phyloP scores from a whole-genome alignment of 1,284 basidiomycete genomes.

The Trametes pubescens region DNA sequence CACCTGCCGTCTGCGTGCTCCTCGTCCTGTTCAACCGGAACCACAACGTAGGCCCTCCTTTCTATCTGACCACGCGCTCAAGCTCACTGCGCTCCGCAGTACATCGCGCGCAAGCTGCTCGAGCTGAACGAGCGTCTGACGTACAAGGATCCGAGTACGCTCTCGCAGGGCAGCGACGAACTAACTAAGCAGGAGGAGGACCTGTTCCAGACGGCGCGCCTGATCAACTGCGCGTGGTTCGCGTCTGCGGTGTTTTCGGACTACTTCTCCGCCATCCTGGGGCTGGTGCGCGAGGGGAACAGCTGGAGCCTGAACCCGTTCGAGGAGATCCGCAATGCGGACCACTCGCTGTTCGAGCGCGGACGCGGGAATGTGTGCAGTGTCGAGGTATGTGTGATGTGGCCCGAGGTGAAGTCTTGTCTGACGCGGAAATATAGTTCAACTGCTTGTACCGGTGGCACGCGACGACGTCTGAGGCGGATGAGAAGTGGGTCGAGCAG shows the following conservation, averaged over 20 bases:
- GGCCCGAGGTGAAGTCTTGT: not conserved
- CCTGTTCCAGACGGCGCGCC: conserved; percentile 80
- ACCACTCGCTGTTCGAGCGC: conserved; percentile 73
- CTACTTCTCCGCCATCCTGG: conserved; percentile 79
- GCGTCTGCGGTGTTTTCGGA: conserved; percentile 76
- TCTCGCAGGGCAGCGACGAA: conserved; percentile 47
- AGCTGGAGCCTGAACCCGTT: conserved; percentile 79
- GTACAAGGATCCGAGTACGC: conserved; percentile 58
- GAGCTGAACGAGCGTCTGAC: conserved; percentile 80
- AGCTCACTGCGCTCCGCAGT: conserved; percentile 50
- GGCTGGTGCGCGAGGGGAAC: conserved; percentile 72
- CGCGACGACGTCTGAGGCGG: conserved; percentile 71
- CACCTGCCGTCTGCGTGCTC: conserved; percentile 77
- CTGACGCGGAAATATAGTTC: conserved; percentile 56
- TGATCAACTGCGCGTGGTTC: conserved; percentile 84
- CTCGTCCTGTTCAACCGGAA: conserved; percentile 85
- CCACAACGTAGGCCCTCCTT: conserved; percentile 74
- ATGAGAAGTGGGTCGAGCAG: conserved; percentile 71
- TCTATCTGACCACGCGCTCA: not conserved
- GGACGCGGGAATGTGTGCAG: conserved; percentile 81
- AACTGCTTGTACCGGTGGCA: conserved; percentile 88
- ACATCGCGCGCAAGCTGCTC: conserved; percentile 79
- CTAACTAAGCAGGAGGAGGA: conserved; percentile 76
- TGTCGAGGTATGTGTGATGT: conserved; percentile 66
- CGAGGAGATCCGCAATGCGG: conserved; percentile 69